Evolutionary conservation across 2,329 filamentous ascomycete genomes (phyloP).

Genomic region (Dendryphion nanum): DNA sequence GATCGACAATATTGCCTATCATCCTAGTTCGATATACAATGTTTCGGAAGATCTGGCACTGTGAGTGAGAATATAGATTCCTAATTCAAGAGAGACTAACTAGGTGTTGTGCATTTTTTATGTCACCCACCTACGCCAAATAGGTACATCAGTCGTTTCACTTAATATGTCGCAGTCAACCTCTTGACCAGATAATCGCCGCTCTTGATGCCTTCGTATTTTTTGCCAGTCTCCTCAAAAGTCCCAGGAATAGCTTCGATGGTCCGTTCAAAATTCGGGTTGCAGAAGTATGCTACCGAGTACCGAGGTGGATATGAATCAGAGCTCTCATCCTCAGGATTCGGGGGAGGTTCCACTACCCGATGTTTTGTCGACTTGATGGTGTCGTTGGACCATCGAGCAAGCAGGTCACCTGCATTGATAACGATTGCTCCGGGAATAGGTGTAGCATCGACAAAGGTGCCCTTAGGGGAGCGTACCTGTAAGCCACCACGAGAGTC

Average conservation of each 20-base stretch:
- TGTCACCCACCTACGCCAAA: no score
- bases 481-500: constrained; percentile 59
- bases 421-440: constrained; percentile 80
- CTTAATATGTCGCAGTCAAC: constrained; percentile 66
- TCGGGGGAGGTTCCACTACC: constrained; percentile 76
- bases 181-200: constrained; percentile 80
- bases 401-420: constrained; percentile 84
- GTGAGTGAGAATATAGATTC: no score
- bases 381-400: constrained; percentile 85
- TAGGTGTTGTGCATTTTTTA: no score
- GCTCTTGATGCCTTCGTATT: constrained; percentile 74
- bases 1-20: no score
- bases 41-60: no score
- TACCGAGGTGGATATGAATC: constrained; percentile 70
- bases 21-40: no score
- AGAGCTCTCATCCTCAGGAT: constrained; percentile 45
- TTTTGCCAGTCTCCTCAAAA: constrained; percentile 67
- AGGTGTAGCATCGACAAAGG: constrained; percentile 79
- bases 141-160: no score
- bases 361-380: constrained; percentile 90
- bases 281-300: constrained; percentile 91
- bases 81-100: no score
- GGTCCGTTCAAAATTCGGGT: constrained; percentile 71
- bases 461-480: constrained; percentile 68
- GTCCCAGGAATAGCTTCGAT: constrained; percentile 84